phyloP scores from a whole-genome alignment of 441 rosid species.

The Flueggea neowawraea region DNA sequence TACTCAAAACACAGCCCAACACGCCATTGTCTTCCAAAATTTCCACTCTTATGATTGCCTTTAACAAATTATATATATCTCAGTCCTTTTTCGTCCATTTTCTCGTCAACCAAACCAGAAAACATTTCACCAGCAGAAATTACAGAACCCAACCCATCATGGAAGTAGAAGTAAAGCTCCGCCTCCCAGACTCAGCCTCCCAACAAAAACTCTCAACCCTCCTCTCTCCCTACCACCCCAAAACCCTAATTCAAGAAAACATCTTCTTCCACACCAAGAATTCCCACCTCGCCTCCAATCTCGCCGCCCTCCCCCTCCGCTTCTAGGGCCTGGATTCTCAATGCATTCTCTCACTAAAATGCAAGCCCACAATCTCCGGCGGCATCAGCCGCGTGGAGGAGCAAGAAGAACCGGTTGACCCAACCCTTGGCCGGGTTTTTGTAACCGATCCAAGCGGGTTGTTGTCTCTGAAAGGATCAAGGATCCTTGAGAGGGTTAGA shows the following conservation, averaged over 20 bases:
- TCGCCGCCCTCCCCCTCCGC: slow-evolving; percentile 55
- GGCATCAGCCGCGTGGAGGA: slow-evolving; percentile 86
- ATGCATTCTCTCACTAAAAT: slow-evolving; percentile 52
- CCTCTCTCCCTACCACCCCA: slow-evolving; percentile 39
- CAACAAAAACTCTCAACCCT: slow-evolving; percentile 43
- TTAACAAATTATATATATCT: too few species aligned
- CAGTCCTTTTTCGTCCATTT: neutral
- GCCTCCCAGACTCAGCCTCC: slow-evolving; percentile 34
- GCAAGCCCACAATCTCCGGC: slow-evolving; percentile 35
- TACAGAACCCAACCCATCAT: slow-evolving; percentile 5
- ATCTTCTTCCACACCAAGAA: slow-evolving; percentile 50
- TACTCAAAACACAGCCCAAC: too few species aligned
- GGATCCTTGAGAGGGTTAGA: slow-evolving; percentile 49
- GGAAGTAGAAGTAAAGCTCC: slow-evolving; percentile 68
- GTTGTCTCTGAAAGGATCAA: slow-evolving; percentile 22
- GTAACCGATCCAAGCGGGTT: slow-evolving; percentile 44
- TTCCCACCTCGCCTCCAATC: slow-evolving; percentile 39
- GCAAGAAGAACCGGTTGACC: slow-evolving; percentile 72
- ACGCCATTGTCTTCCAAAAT: too few species aligned
- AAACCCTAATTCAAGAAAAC: slow-evolving; percentile 58
- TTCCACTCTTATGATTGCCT: too few species aligned
- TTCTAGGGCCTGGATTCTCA: slow-evolving; percentile 50
- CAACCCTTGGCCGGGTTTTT: slow-evolving; percentile 27
- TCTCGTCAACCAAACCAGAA: neutral
- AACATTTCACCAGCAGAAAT: neutral